These are phyloP conservation scores for Effrenium voratum DNA, from an alignment of 73 alveolate species.

Conservation along the genomic window DNA sequence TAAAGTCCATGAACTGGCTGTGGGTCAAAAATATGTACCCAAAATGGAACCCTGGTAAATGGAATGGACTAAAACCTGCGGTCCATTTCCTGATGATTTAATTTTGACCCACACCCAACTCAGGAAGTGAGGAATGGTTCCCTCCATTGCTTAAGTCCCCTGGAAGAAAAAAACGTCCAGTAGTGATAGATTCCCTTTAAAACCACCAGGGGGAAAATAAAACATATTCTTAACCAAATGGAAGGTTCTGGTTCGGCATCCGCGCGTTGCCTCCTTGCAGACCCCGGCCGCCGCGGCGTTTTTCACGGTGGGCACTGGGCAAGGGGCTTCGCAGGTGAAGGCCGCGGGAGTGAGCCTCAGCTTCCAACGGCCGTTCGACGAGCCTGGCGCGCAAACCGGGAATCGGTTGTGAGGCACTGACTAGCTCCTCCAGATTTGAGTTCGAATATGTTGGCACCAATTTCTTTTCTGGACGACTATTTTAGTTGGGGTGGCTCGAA, in stretches of 20 bases:
- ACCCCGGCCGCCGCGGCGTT: constrained; percentile 60
- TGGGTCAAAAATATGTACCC: no score
- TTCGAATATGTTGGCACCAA: no score
- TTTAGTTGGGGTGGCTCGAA: no score
- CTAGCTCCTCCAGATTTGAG: no score
- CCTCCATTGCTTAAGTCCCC: not conserved
- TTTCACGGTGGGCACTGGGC: constrained; percentile 50
- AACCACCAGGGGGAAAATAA: not conserved
- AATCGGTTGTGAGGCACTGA: no score
- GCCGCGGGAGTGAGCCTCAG: constrained; percentile 54
- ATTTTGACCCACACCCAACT: no score
- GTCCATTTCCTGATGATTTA: no score
- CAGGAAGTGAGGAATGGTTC: not conserved
- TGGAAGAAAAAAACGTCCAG: not conserved
- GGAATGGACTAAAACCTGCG: no score
- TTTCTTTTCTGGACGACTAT: no score
- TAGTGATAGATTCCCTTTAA: not conserved
- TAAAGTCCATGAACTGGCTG: no score
- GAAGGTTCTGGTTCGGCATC: not conserved
- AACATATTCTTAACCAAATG: not conserved
- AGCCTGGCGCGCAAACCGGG: no score
- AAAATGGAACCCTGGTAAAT: no score
- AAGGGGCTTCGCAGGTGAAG: constrained; percentile 63
- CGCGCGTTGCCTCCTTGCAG: constrained; percentile 38
- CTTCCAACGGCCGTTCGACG: not conserved